Evolutionary conservation across 2,329 filamentous ascomycete genomes (phyloP).

Genomic region (Trematosphaeria pertusa): DNA sequence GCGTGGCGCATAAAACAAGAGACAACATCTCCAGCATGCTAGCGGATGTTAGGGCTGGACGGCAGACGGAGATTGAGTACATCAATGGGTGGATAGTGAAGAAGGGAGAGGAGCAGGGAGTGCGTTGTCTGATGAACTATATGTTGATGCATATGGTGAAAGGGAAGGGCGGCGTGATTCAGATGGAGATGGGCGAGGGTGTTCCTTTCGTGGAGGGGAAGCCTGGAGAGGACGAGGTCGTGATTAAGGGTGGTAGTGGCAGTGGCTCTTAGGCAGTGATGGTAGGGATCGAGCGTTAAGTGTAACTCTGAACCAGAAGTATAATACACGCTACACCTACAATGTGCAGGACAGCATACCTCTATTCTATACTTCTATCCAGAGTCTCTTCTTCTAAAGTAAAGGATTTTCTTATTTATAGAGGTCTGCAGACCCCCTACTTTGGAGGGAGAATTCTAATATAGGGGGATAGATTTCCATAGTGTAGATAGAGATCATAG

Average conservation of each 20-base stretch:
- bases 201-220: constrained; percentile 42
- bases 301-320: too few relatives aligned
- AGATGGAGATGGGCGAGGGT: constrained; percentile 48
- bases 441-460: too few relatives aligned
- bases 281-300: too few relatives aligned
- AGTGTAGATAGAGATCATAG: too few relatives aligned
- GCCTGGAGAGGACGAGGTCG: constrained; percentile 9
- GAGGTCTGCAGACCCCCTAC: too few relatives aligned
- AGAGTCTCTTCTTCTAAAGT: too few relatives aligned
- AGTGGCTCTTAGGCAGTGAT: too few relatives aligned
- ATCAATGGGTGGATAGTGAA: constrained; percentile 87
- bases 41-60: constrained; percentile 66
- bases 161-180: constrained; percentile 65
- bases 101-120: constrained; percentile 73
- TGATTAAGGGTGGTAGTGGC: neutral
- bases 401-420: too few relatives aligned
- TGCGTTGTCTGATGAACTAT: constrained; percentile 76
- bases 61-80: constrained; percentile 77
- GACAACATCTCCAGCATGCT: constrained; percentile 72
- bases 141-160: constrained; percentile 76
- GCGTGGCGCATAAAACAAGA: constrained; percentile 61
- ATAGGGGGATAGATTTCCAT: too few relatives aligned
- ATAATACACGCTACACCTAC: too few relatives aligned
- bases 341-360: too few relatives aligned
- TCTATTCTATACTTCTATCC: too few relatives aligned